Base-by-base conservation (phyloP, 106 monocot genomes). In the Vanilla planifolia region DNA sequence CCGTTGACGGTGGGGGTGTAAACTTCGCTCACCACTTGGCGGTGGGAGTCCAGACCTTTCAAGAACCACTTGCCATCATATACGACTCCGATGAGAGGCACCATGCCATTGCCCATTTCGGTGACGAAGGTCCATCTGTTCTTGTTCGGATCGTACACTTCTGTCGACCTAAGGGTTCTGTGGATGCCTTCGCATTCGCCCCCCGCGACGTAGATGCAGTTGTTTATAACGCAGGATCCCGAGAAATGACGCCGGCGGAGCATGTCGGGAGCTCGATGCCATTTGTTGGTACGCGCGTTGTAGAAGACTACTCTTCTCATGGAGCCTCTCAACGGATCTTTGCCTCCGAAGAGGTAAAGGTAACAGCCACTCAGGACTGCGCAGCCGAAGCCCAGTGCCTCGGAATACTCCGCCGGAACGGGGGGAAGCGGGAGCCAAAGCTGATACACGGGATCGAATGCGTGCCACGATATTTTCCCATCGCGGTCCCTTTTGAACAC, bases 201-300 rank as follows among this genome's bases (percentile, higher is more conserved):
- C 14, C 73, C 73, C 42, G 73, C 66, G 34, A 73, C 60, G 51
- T 66, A 67, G 36, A 73, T 55, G 16, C 66, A 66, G 17, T 73
- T 73, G 33, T 73, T 73, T 36, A 73, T 66, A 22, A 73, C 66
- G 60, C 59, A 73, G 0, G 66, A 65, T 22, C 73, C 73, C 66
- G 60, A 61, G 30, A 73, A 66, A 42, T 67, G 73, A 8, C 73
- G 59, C 13, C 66, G 65, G 16, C 67, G 34, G 4, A 65, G 30
- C 73, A 73, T 73, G 66, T 73, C 67, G 14, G 73, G 65, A 39
- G 66, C 73, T 10, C 66, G 66, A 21, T 73, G 48, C 73, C 73
- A 73, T 43, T 61, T 66, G 37, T 73, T 73, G 35, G 73, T 73
- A 13, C 73, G 25, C 11, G 61, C 66, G 60, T 52, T 73, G 17